A percentile compares a stretch with the other conserved stretches of the same genome.
Evolutionary conservation across 2,329 filamentous ascomycete genomes (phyloP).

Genomic region (Botrytis pseudocinerea): DNA sequence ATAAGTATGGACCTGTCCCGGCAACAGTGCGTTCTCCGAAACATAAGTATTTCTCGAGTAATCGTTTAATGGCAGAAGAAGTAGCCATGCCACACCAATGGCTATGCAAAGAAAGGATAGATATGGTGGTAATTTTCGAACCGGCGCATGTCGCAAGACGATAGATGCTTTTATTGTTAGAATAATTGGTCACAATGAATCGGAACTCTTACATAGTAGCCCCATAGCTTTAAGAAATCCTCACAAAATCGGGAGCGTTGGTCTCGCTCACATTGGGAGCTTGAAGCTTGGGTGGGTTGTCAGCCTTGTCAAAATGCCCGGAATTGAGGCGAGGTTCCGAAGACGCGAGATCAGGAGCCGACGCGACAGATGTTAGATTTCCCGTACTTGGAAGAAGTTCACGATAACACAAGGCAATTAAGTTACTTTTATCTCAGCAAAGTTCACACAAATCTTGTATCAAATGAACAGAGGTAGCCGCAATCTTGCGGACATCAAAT

Average conservation of each 20-base stretch:
- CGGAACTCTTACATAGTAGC: slow-evolving; percentile 33
- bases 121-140: slow-evolving; percentile 83
- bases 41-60: slow-evolving; percentile 95
- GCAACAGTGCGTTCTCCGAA: slow-evolving; percentile 93
- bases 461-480: neutral
- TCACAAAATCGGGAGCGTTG: slow-evolving; percentile 1
- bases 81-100: slow-evolving; percentile 84
- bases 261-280: slow-evolving; percentile 3
- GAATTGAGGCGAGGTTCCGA: slow-evolving; percentile 9
- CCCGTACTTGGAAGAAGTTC: neutral
- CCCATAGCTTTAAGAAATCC: slow-evolving; percentile 28
- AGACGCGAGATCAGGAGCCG: slow-evolving; percentile 19
- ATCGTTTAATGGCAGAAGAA: slow-evolving; percentile 83
- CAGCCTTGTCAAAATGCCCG: slow-evolving; percentile 16
- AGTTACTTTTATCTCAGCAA: neutral
- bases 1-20: slow-evolving; percentile 96
- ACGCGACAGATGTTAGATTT: slow-evolving; percentile 17
- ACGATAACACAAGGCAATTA: neutral
- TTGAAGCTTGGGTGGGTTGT: slow-evolving; percentile 13
- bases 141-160: slow-evolving; percentile 74
- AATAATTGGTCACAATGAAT: neutral
- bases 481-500: neutral
- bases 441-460: neutral
- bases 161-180: slow-evolving; percentile 50
- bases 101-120: slow-evolving; percentile 82